Base-by-base conservation (phyloP, 176 grass and related monocot genomes). In the Bolboschoenus planiculmis region DNA sequence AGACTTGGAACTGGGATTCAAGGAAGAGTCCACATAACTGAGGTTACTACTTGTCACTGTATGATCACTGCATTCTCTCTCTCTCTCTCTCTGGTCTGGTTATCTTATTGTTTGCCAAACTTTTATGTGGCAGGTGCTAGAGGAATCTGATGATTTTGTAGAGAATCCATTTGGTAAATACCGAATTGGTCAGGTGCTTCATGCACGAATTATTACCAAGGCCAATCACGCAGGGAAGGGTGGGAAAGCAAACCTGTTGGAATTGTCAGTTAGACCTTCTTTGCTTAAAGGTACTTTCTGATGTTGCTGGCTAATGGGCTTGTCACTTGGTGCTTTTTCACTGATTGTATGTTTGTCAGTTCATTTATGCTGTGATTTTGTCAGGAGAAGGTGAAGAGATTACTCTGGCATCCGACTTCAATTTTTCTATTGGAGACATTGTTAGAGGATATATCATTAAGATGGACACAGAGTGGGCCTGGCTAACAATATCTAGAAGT, bases 21-120 rank as follows among this genome's bases (percentile, higher is more conserved):
- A 81, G 92, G 95, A 78, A 89, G 89, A 88, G 79, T 98, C 70
- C 95, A 98, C 87, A 88, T 95, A 83, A 95, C 92, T n/a, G 92
- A 98, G 92, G 95, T 98, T 76, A 59, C 27, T 36, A 64, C 13
- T 75, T 78, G 34, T 21, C 30, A 78, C 18, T 79, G 80, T 73
- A 51, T 40, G 10, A 81, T 46, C 30, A 66, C n/a, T 75, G 43
- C 26, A 35, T 65, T 29, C 1, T 83, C 1, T 33, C 53, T 9
- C 36, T 60, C 55, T 85, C n/a, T n/a, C n/a, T n/a, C n/a, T 85
- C 37, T 81, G 74, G 46, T 71, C 21, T 83, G 65, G 44, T 67
- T 56, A 83, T 70, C 35, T 75, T 14, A 33, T 60, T 88, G 50
- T 47, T 83, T 83, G n/a, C 16, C 75, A 59, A 68, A 56, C 56